phyloP scores from a whole-genome alignment of 1,284 basidiomycete genomes.

The Sporisorium iseilematis-ciliati region DNA sequence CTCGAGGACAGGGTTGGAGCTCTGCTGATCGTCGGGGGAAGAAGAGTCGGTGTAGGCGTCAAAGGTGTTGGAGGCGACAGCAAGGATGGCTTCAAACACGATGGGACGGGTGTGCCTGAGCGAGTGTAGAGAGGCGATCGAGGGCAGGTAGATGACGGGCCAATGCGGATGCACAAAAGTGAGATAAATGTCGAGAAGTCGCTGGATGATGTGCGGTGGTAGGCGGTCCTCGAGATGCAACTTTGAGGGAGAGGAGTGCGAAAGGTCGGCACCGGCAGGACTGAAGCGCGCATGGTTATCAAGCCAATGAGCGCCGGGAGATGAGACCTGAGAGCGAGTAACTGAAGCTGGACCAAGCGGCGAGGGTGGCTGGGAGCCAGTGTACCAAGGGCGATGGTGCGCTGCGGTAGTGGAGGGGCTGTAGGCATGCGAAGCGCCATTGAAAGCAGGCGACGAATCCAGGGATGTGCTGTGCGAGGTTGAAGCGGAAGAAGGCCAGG shows the following conservation, averaged over 20 bases:
- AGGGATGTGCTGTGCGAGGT: conserved; percentile 10
- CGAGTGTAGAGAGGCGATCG: conserved; percentile 46
- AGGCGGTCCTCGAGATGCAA: conserved; percentile 33
- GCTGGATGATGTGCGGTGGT: conserved; percentile 31
- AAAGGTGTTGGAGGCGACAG: conserved; percentile 51
- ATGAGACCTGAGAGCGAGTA: conserved; percentile 28
- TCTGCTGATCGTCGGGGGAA: conserved; percentile 13
- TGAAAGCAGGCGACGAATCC: conserved; percentile 21
- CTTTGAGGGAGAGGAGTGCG: conserved; percentile 9
- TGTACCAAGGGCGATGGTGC: conserved; percentile 30
- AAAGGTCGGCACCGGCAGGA: conserved; percentile 17
- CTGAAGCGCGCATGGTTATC: conserved; percentile 24
- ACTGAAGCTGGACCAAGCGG: conserved; percentile 23
- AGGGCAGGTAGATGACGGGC: conserved; percentile 57
- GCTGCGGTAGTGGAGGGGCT: conserved; percentile 26
- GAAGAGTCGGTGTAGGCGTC: conserved; percentile 35
- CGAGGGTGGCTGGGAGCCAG: conserved; percentile 31
- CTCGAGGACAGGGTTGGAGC: conserved; percentile 27
- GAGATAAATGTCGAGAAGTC: conserved; percentile 48
- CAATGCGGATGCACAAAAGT: conserved; percentile 57
- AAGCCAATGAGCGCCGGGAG: conserved; percentile 27
- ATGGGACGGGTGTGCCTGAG: conserved; percentile 40
- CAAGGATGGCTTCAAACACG: conserved; percentile 53
- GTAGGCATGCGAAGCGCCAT: conserved; percentile 20
- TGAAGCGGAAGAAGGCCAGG: not conserved